These are phyloP conservation scores for Thermothelomyces thermophilus DNA, from an alignment of 2,329 filamentous ascomycete species.

Conservation along the genomic window DNA sequence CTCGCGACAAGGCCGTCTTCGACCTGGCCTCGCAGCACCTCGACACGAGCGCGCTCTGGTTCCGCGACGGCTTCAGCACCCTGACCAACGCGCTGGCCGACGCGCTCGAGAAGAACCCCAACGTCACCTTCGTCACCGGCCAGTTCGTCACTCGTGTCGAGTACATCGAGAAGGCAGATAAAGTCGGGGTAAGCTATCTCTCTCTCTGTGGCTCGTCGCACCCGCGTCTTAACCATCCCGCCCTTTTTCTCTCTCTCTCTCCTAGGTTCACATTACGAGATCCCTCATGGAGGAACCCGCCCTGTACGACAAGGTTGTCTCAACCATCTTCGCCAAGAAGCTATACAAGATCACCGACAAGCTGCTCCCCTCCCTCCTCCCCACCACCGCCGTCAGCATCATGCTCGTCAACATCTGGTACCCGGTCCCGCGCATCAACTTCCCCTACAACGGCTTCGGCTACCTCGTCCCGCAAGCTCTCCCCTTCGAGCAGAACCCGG, in stretches of 20 bases:
- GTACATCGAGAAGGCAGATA: constrained; percentile 31
- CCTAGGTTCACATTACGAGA: constrained; percentile 14
- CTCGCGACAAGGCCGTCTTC: constrained; percentile 1
- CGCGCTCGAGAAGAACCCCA: constrained; percentile 44
- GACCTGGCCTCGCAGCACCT: constrained; percentile 8
- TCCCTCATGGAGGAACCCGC: constrained; percentile 13
- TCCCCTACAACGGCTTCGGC: constrained; percentile 67
- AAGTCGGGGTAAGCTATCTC: constrained; percentile 37
- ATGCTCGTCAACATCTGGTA: constrained; percentile 93
- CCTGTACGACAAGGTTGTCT: constrained; percentile 54
- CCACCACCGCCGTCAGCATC: constrained; percentile 66
- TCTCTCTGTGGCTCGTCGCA: too few species aligned
- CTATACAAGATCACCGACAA: constrained; percentile 35
- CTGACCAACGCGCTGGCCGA: constrained; percentile 49
- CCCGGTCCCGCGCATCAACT: constrained; percentile 53
- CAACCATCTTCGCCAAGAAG: constrained; percentile 50
- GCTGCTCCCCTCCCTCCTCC: constrained; percentile 42
- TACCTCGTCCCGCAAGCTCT: constrained; percentile 76
- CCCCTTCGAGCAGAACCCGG: constrained; percentile 27
- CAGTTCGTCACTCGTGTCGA: constrained; percentile 43
- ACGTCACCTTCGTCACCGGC: constrained; percentile 52
- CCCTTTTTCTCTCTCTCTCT: not conserved
- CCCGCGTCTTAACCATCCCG: not conserved
- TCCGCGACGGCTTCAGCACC: constrained; percentile 55
- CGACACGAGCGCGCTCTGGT: constrained; percentile 31